Evolutionary conservation across 2,329 filamentous ascomycete genomes (phyloP), one percentile per base, ranked within the genome.

Genomic region (Penicillium rolfsii): DNA sequence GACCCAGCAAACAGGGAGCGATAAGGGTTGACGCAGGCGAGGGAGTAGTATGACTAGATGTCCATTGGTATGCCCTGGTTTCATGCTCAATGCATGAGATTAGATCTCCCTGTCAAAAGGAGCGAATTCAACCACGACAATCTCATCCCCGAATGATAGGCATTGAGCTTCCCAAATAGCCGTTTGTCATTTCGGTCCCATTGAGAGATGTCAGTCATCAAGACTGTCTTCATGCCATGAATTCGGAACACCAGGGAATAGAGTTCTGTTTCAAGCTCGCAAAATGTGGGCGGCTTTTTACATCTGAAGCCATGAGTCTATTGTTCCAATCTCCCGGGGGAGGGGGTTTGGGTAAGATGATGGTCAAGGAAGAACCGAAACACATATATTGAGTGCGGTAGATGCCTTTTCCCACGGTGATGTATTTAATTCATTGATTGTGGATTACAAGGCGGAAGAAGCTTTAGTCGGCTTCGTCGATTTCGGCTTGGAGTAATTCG

Each of bases 21-120:
- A 80, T 76, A 16, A 8, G 30, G 9, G 30, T 33, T 8, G 19
- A 22, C 19, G 19, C 19, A 22, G 19, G 19, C 19, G 19, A 22
- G 19, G 19, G 19, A 22, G 30, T 33, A 2, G 62, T 59, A 35
- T 69, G 63, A 45, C 70, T 72, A 4, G 72, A 57, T 22, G 80
- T 75, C 71, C 73, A 74, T 52, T 74, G 57, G 60, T 81, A 80
- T 4, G 73, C 75, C 5, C 59, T 63, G 2, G 73, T 78, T 65
- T 80, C 78, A 33, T 69, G 69, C 45, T 78, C 72, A 2, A 78
- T 54, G 40, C 71, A 71, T 28, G 67, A 62, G 24, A 79, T 28
- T 67, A 62, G 24, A 79, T 74, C 64, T 80, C 74, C 72, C 73
- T 79, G 1, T 64, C 28, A 40, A 80, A 81, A 11, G 73, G 68